Conservation (phyloP, 345 rosid species). For the Salix arbutifolia region DNA sequence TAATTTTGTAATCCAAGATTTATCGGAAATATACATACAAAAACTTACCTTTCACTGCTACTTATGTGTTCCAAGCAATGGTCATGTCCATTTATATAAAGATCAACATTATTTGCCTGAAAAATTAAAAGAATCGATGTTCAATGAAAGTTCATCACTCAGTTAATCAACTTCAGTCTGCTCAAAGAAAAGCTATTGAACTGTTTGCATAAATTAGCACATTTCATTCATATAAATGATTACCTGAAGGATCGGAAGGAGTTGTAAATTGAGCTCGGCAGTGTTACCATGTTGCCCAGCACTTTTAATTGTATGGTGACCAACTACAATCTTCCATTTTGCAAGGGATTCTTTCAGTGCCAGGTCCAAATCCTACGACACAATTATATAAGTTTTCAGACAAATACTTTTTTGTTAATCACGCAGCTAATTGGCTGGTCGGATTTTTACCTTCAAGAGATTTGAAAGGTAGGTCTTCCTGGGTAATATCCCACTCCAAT, state of each 20-base stretch:
- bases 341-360: conserved; percentile 48
- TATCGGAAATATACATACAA: not conserved
- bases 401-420: too few species aligned
- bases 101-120: conserved; percentile 58
- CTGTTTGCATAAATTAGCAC: not conserved
- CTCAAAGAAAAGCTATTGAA: too few species aligned
- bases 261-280: conserved; percentile 38
- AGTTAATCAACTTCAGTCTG: too few species aligned
- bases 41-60: conserved; percentile 44
- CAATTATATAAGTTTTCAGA: not conserved
- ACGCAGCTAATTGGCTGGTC: too few species aligned
- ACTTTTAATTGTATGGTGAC: conserved; percentile 73
- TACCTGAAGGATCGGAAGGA: conserved; percentile 69
- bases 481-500: conserved; percentile 59
- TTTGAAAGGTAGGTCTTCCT: conserved; percentile 41
- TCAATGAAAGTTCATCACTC: too few species aligned
- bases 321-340: conserved; percentile 74
- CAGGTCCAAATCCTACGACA: conserved; percentile 33
- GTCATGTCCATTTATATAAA: conserved; percentile 78
- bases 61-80: conserved; percentile 79
- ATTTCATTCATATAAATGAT: not conserved
- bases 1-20: too few species aligned
- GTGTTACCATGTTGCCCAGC: conserved; percentile 69
- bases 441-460: conserved; percentile 35
- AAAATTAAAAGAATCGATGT: not conserved